A percentile compares a stretch with the other conserved stretches of the same genome.
These are phyloP conservation scores for Hordeum marinum DNA, from an alignment of 176 grass and related monocot species.

Conservation along the genomic window DNA sequence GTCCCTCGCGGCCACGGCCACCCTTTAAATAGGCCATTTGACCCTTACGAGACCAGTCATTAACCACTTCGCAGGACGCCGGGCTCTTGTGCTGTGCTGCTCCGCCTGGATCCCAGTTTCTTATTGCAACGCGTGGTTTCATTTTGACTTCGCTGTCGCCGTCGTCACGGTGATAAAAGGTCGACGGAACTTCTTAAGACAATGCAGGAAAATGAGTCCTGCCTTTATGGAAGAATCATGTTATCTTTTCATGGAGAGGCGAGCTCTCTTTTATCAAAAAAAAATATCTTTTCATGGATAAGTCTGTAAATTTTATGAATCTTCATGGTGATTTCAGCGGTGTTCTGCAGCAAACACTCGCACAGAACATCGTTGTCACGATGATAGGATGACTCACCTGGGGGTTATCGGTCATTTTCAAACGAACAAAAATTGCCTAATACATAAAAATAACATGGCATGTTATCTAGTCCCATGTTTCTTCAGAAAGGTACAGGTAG, in stretches of 20 bases:
- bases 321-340: background rate
- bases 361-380: background rate
- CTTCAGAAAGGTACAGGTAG: background rate
- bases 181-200: background rate
- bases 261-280: too few species aligned
- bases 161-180: background rate
- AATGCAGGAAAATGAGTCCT: background rate
- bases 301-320: background rate
- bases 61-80: background rate
- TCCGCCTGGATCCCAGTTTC: slow-evolving; percentile 22
- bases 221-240: background rate
- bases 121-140: background rate
- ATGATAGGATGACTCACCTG: background rate
- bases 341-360: background rate
- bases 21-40: slow-evolving; percentile 32
- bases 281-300: background rate
- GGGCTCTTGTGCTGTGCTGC: slow-evolving; percentile 1
- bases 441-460: background rate
- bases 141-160: slow-evolving; percentile 15
- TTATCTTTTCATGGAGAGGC: background rate
- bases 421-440: background rate
- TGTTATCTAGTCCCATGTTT: background rate
- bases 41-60: slow-evolving; percentile 16
- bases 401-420: slow-evolving; percentile 16
- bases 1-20: slow-evolving; percentile 10